These are phyloP conservation scores for Blastomyces emzantsi DNA, from an alignment of 2,329 filamentous ascomycete genomes.

Conservation along the genomic window DNA sequence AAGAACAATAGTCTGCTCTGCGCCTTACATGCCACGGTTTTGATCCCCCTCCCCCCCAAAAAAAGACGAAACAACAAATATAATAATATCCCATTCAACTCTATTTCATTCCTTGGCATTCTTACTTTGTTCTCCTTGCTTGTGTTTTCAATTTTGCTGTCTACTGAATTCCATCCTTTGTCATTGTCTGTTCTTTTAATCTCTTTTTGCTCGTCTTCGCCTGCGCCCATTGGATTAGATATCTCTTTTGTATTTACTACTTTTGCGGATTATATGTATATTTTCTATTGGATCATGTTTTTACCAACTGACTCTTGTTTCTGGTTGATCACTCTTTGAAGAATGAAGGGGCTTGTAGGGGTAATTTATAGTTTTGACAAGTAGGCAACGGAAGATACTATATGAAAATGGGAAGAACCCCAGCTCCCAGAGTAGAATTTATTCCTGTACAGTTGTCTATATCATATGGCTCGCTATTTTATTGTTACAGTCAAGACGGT, in stretches of 20 bases:
- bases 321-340: neutral
- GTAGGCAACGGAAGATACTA: too few species aligned
- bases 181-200: slow-evolving; percentile 1
- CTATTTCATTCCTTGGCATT: neutral
- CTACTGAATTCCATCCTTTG: neutral
- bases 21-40: neutral
- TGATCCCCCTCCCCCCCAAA: too few species aligned
- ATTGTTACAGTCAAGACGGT: neutral
- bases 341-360: too few species aligned
- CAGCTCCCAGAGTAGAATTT: neutral
- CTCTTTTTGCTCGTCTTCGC: slow-evolving; percentile 4
- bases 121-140: neutral
- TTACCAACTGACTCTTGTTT: neutral
- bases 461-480: neutral
- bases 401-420: neutral
- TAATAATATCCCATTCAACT: neutral
- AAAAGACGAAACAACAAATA: neutral
- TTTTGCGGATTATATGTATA: slow-evolving; percentile 1
- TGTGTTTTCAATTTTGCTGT: neutral
- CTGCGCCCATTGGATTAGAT: slow-evolving; percentile 10
- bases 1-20: neutral
- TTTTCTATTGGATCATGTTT: neutral
- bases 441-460: neutral
- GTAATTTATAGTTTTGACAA: too few species aligned
- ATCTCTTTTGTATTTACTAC: slow-evolving; percentile 16